Percentiles rank a stretch among this genome's conserved stretches.
Evolutionary conservation across 1,284 basidiomycete species (phyloP).

Genomic region (Blastosporella zonata): DNA sequence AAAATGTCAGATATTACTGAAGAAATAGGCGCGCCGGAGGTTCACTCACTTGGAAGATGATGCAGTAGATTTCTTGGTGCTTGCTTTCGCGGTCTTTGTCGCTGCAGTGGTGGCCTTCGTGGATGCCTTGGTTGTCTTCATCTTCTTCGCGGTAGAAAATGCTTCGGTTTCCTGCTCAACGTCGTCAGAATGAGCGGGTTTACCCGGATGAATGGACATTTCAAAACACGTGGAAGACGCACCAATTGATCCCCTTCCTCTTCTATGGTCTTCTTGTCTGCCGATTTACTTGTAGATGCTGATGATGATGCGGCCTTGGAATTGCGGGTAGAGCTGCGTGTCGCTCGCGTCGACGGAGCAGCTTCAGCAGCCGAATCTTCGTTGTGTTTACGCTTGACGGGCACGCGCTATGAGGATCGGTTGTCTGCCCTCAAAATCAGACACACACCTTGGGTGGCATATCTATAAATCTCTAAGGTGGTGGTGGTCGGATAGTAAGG

Average conservation of each 20-base stretch:
- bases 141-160: conserved; percentile 35
- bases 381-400: conserved; percentile 40
- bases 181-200: too few relatives aligned
- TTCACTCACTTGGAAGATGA: conserved; percentile 12
- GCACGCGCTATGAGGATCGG: neutral
- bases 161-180: conserved; percentile 9
- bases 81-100: conserved; percentile 20
- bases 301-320: conserved; percentile 18
- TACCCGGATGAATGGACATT: conserved; percentile 1
- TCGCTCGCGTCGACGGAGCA: conserved; percentile 40
- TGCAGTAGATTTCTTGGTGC: conserved; percentile 15
- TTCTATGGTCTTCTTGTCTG: conserved; percentile 9
- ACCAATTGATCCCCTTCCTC: conserved; percentile 13
- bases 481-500: conserved; percentile 7
- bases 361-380: conserved; percentile 31
- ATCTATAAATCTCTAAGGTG: conserved; percentile 3
- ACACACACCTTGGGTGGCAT: conserved; percentile 41
- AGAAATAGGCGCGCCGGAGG: neutral
- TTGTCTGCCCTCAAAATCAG: neutral
- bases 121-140: conserved; percentile 28
- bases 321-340: conserved; percentile 45
- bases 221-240: conserved; percentile 12
- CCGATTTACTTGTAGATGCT: conserved; percentile 11
- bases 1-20: conserved; percentile 5
- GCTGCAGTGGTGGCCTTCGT: conserved; percentile 26